Evolutionary conservation across 192 early-diverging fungal species (phyloP), one percentile per base, ranked within the genome.

Genomic region (Backusella tarrabulga): DNA sequence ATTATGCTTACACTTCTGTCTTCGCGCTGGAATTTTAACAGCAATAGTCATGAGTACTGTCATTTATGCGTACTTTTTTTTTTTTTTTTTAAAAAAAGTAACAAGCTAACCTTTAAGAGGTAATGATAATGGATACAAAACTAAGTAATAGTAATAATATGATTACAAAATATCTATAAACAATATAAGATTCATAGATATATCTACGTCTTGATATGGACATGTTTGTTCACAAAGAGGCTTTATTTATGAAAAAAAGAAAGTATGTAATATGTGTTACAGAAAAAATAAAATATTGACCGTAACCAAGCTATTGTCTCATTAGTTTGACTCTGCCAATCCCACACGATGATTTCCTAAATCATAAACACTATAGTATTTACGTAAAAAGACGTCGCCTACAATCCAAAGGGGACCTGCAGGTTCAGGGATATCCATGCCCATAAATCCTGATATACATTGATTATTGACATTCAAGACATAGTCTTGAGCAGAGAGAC

Each of bases 401-500:
- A 96, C 87, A 60, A 96, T 95, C 94, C 94, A 95, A 68, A 95
- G 88, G 38, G 92, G 90, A n/a, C 91, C 92, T 34, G 91, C 80
- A 11, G 87, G 87, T 74, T 87, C 91, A 6, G 94, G 94, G 73
- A 96, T 91, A 74, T 97, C 96, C 81, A 96, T 90, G 42, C 97
- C 97, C 93, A 97, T 96, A 84, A 99, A 98, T 34, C 88, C 91
- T 63, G 89, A 91, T 40, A 94, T 88, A 80, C 92, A 94, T 74
- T 87, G 85, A 50, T 86, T 84, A 83, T 92, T 89, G 42, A 91
- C 90, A 69, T 89, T 76, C 35, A 90, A 81, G 1, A 88, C 73
- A 76, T 94, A 95, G 79, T 96, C 93, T 38, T 91, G 80, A 67
- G 83, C 89, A 60, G 83, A 76, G 42, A 90, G 78, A 68, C 86